Evolutionary conservation across 768 basidiomycete species (phyloP).

Genomic region (Fomitopsis pulvina): DNA sequence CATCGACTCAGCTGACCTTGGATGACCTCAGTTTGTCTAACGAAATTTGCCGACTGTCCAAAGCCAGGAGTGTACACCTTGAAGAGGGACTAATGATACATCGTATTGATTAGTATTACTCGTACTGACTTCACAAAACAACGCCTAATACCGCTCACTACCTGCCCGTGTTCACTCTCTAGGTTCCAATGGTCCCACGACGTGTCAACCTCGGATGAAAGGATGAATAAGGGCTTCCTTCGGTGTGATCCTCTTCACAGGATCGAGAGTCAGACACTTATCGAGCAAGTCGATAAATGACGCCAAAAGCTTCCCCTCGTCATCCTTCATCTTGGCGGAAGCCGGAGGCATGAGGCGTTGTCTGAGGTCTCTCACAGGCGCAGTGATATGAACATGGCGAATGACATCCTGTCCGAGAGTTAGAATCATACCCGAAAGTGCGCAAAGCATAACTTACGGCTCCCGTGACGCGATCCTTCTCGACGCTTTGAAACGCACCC

Average conservation of each 20-base stretch:
- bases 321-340: conserved; percentile 77
- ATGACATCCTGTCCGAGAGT: conserved; percentile 57
- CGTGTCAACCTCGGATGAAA: conserved; percentile 60
- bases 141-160: not conserved
- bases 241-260: conserved; percentile 79
- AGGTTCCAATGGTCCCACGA: not conserved
- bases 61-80: not conserved
- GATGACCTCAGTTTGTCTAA: not conserved
- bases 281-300: conserved; percentile 89
- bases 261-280: conserved; percentile 84
- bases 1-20: conserved; percentile 1
- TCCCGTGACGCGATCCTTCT: conserved; percentile 79
- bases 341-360: conserved; percentile 77
- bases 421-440: not conserved
- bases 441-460: conserved; percentile 47
- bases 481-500: conserved; percentile 78
- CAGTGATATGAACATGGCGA: conserved; percentile 76
- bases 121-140: not conserved
- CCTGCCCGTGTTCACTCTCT: not conserved
- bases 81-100: not conserved
- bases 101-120: not conserved
- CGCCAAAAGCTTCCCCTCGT: conserved; percentile 72
- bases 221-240: conserved; percentile 85
- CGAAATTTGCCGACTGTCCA: not conserved
- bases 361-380: conserved; percentile 76